These are phyloP conservation scores for Rhizophagus clarus DNA, from an alignment of 192 early-diverging fungal genomes.

Conservation along the genomic window DNA sequence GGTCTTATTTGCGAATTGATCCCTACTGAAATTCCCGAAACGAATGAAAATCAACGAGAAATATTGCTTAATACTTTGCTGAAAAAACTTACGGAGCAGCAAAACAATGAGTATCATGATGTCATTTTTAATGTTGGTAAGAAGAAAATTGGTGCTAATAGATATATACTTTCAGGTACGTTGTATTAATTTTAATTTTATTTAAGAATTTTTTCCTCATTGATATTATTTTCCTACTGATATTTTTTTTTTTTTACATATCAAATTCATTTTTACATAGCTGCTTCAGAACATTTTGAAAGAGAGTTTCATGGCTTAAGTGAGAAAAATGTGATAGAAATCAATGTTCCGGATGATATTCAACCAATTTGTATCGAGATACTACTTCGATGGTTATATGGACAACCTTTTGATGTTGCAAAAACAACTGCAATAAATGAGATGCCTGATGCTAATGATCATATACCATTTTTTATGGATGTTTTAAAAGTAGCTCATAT, in stretches of 20 bases:
- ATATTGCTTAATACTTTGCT: neutral
- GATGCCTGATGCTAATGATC: neutral
- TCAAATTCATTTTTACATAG: neutral
- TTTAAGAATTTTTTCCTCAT: too few relatives aligned
- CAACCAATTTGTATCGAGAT: too few relatives aligned
- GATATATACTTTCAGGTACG: conserved; percentile 9
- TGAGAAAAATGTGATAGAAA: too few relatives aligned
- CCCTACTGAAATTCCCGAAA: too few relatives aligned
- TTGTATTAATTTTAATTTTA: neutral
- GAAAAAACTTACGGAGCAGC: neutral
- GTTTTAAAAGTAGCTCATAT: neutral
- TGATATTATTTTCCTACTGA: too few relatives aligned
- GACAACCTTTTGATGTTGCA: too few relatives aligned
- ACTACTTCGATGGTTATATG: too few relatives aligned
- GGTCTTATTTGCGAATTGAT: too few relatives aligned
- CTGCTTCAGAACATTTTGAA: neutral
- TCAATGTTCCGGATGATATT: too few relatives aligned
- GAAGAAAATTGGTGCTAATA: neutral
- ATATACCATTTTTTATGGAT: neutral
- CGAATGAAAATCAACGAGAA: neutral
- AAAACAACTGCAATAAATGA: too few relatives aligned
- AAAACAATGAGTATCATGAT: neutral
- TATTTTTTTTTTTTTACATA: neutral
- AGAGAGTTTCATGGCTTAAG: too few relatives aligned
- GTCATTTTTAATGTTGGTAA: neutral